phyloP scores from a whole-genome alignment of 2,329 filamentous ascomycete genomes.

The Trichoderma oligosporum region DNA sequence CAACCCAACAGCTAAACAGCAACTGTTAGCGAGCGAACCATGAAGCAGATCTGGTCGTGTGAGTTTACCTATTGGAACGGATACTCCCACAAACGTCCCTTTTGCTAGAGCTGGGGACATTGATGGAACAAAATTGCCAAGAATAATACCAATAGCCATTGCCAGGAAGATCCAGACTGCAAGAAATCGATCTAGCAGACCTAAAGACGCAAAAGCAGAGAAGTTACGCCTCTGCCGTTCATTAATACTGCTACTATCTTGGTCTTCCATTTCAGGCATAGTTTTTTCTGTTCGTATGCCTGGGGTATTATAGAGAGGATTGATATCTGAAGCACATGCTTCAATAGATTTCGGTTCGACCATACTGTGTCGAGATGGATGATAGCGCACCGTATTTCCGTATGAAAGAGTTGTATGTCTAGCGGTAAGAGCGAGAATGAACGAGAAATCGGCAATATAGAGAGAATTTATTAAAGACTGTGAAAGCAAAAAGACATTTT shows the following conservation, averaged over 20 bases:
- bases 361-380: neutral
- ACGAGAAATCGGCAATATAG: no score
- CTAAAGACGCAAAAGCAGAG: conserved; percentile 52
- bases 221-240: neutral
- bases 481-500: no score
- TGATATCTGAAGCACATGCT: neutral
- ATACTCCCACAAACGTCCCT: conserved; percentile 68
- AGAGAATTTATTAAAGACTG: no score
- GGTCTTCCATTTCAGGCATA: neutral
- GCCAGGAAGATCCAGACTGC: conserved; percentile 73
- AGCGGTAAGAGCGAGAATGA: no score
- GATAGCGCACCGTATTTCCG: no score
- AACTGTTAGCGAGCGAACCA: neutral
- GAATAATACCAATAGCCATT: conserved; percentile 69
- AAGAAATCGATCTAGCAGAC: conserved; percentile 60
- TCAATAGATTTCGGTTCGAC: neutral
- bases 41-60: neutral
- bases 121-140: conserved; percentile 69
- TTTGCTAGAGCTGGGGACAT: conserved; percentile 61
- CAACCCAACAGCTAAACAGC: conserved; percentile 62
- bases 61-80: conserved; percentile 57
- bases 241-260: neutral
- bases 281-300: neutral
- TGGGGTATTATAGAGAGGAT: no score
- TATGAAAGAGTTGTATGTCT: no score